Evolutionary conservation across 2,329 filamentous ascomycete genomes (phyloP), one percentile per base, ranked within the genome.

Genomic region (Coniochaeta prunicola): DNA sequence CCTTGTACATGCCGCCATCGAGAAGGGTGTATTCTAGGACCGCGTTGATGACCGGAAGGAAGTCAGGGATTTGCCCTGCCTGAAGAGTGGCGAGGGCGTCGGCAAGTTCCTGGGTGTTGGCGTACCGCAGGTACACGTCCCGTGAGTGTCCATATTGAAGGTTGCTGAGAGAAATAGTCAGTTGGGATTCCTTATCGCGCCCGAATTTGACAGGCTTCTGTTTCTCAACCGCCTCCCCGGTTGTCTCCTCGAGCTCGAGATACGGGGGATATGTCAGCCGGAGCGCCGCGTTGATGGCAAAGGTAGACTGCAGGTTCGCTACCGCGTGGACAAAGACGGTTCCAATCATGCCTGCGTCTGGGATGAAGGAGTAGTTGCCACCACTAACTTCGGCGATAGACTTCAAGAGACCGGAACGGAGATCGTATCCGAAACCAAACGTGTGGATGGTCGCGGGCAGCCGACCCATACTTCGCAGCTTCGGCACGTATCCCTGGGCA

Each of bases 281-380:
- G 1, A 86, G 67, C 0, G 64, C 69, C 2, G 78, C 78, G 1
- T 74, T 71, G 4, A 73, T 79, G 2, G 82, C 82, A 61, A 78
- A 85, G 0, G 83, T 86, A 2, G 79, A 77, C 64, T 84, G 83
- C 1, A 87, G 67, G 62, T 86, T 85, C 19, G 84, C 83, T 2
- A 86, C 76, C 1, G 84, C 81, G 64, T 87, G 82, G 3, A 85
- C 76, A 60, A 87, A 86, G 3, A 84, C 81, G 2, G 84, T 86
- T 3, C 80, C 74, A 60, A 87, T 81, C 82, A 87, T 85, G 60
- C 82, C 80, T 0, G 81, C 77, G 58, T 87, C 83, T 0, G 83
- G 80, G 19, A 87, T 86, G 62, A 86, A 87, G 9, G 81, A 73
- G 59, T 84, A 87, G 66, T 78, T 83, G 1, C 84, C 84, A 2